Percentiles rank a stretch among this genome's conserved stretches.
These are phyloP conservation scores for Monilinia vaccinii-corymbosi DNA, from an alignment of 2,329 filamentous ascomycete genomes.

Conservation along the genomic window DNA sequence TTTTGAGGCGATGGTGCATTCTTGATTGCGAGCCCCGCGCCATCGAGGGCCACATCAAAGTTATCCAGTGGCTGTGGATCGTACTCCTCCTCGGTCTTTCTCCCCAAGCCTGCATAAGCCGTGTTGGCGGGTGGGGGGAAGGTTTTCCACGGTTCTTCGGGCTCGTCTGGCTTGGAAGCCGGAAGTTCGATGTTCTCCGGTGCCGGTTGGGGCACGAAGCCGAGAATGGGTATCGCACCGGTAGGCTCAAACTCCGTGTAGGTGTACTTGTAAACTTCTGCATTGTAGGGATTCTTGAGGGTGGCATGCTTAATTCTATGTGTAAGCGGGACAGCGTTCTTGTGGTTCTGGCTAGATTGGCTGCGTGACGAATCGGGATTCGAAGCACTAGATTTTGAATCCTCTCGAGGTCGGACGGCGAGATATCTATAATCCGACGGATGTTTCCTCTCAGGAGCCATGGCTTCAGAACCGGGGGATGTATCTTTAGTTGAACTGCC, in stretches of 20 bases:
- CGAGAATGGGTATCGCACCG: background rate
- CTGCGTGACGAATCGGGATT: background rate
- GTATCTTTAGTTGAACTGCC: background rate
- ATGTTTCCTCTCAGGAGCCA: background rate
- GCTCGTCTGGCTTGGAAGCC: background rate
- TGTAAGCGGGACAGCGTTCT: background rate
- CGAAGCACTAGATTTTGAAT: background rate
- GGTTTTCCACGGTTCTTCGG: background rate
- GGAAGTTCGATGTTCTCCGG: constrained; percentile 1
- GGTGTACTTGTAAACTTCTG: background rate
- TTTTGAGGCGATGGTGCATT: background rate
- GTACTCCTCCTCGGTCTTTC: background rate
- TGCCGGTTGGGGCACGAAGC: background rate
- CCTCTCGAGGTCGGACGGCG: background rate
- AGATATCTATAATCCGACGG: background rate
- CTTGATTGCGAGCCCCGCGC: background rate
- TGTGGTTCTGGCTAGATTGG: background rate
- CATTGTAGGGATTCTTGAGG: background rate
- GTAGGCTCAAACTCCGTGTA: background rate
- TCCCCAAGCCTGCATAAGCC: background rate
- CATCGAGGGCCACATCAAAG: constrained; percentile 4
- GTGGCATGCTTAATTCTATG: background rate
- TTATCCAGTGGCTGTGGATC: background rate
- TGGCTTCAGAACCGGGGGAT: background rate
- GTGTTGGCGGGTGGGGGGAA: constrained; percentile 1